Evolutionary conservation across 768 basidiomycete genomes (phyloP).

Genomic region (Hortiboletus campestris): DNA sequence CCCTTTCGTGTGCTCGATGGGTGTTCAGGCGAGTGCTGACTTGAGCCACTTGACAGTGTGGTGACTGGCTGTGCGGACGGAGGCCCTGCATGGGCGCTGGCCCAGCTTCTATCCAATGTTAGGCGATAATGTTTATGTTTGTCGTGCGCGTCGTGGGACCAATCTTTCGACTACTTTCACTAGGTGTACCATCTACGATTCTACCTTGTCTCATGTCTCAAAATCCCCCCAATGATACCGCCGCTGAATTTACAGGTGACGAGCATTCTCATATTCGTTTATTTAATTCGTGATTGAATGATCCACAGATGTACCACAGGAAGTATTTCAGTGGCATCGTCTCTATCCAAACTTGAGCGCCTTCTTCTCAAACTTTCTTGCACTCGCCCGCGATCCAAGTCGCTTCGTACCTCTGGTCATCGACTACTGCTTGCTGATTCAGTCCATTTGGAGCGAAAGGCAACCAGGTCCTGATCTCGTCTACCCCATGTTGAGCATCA

Average conservation of each 20-base stretch:
- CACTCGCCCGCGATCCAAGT: background rate
- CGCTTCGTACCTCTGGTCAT: background rate
- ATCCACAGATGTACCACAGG: background rate
- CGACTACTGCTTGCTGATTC: background rate
- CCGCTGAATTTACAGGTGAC: background rate
- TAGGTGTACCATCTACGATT: too few relatives aligned
- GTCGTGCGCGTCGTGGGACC: too few relatives aligned
- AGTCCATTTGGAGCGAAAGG: background rate
- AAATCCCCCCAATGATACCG: background rate
- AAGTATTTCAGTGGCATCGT: background rate
- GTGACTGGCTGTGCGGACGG: too few relatives aligned
- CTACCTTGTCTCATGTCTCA: background rate
- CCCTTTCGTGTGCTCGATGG: too few relatives aligned
- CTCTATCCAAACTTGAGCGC: background rate
- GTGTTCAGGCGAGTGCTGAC: too few relatives aligned
- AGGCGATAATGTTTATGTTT: too few relatives aligned
- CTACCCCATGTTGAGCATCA: slow-evolving; percentile 4
- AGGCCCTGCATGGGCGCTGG: too few relatives aligned
- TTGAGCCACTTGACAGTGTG: too few relatives aligned
- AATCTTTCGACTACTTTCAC: too few relatives aligned
- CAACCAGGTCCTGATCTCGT: background rate
- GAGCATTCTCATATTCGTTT: background rate
- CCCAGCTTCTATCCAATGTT: too few relatives aligned
- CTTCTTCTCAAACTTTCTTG: background rate
- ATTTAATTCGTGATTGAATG: background rate